Conservation (phyloP, 2,329 filamentous ascomycete genomes). For the Stemphylium beticola region DNA sequence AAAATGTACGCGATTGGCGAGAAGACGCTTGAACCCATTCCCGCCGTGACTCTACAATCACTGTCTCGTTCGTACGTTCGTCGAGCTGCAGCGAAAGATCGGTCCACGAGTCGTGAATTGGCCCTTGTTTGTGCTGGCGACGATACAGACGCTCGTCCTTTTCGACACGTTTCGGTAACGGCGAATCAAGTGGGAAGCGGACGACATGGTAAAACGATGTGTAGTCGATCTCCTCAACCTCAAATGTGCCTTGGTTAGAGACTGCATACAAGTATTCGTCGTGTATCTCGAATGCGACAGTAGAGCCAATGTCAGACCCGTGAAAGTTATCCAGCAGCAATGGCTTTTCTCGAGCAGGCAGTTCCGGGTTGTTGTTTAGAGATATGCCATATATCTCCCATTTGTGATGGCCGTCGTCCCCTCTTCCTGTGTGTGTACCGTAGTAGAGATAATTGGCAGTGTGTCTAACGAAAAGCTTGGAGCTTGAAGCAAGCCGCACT, state of each 20-base stretch:
- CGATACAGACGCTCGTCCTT: constrained; percentile 65
- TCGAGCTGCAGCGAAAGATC: constrained; percentile 67
- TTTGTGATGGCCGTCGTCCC: constrained; percentile 62
- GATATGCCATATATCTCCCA: constrained; percentile 65
- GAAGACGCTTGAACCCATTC: constrained; percentile 67
- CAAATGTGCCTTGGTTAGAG: constrained; percentile 68
- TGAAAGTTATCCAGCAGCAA: constrained; percentile 65
- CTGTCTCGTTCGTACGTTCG: constrained; percentile 63
- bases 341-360: constrained; percentile 50
- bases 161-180: constrained; percentile 51
- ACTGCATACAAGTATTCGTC: constrained; percentile 71
- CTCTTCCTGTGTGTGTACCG: constrained; percentile 65
- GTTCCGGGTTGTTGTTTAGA: constrained; percentile 48
- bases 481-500: constrained; percentile 40
- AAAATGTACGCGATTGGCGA: constrained; percentile 69
- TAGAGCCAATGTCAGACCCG: constrained; percentile 69
- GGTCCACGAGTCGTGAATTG: constrained; percentile 77
- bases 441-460: constrained; percentile 67
- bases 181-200: constrained; percentile 63
- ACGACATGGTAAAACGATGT: constrained; percentile 73
- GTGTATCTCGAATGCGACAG: constrained; percentile 74
- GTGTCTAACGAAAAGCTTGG: constrained; percentile 72
- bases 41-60: constrained; percentile 71
- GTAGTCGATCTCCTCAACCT: constrained; percentile 69
- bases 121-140: constrained; percentile 70